These are phyloP conservation scores for Breviolum minutum DNA, from an alignment of 73 alveolate species.

Conservation along the genomic window DNA sequence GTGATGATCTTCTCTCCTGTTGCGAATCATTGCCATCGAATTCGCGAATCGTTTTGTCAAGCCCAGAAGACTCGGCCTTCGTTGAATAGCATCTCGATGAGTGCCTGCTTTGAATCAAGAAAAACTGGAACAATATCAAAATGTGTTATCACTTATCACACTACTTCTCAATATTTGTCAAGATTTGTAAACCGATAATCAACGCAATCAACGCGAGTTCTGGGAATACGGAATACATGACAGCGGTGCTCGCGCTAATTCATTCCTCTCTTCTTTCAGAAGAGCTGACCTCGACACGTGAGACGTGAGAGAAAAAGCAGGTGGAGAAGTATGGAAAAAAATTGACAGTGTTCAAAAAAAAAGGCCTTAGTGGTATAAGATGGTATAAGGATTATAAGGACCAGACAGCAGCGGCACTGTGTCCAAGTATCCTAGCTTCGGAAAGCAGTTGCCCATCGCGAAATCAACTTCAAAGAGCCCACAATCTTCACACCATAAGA, in stretches of 20 bases:
- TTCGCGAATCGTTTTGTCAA: not conserved
- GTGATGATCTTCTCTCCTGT: slow-evolving; percentile 80
- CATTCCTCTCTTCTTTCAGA: slow-evolving; percentile 77
- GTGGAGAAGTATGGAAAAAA: not conserved
- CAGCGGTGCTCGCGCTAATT: slow-evolving; percentile 32
- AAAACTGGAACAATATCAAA: not conserved
- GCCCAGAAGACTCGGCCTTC: slow-evolving; percentile 5
- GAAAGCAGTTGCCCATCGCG: not conserved
- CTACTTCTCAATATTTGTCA: not conserved
- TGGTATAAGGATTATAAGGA: not conserved
- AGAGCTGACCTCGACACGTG: slow-evolving; percentile 47
- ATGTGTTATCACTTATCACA: not conserved
- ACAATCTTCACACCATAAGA: too few species aligned
- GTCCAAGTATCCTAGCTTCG: slow-evolving; percentile 48
- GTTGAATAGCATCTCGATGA: slow-evolving; percentile 83
- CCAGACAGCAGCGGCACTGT: slow-evolving; percentile 66
- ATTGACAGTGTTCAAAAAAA: too few species aligned
- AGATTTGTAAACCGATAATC: not conserved
- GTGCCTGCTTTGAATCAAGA: not conserved
- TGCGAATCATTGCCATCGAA: not conserved
- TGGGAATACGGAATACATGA: not conserved
- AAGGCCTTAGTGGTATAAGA: not conserved
- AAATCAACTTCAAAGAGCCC: too few species aligned
- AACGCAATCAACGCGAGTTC: not conserved
- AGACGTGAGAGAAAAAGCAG: not conserved